A percentile compares a stretch with the other conserved stretches of the same genome.
Conservation (phyloP, 305 asterid genomes). For the Solanum hybrid region DNA sequence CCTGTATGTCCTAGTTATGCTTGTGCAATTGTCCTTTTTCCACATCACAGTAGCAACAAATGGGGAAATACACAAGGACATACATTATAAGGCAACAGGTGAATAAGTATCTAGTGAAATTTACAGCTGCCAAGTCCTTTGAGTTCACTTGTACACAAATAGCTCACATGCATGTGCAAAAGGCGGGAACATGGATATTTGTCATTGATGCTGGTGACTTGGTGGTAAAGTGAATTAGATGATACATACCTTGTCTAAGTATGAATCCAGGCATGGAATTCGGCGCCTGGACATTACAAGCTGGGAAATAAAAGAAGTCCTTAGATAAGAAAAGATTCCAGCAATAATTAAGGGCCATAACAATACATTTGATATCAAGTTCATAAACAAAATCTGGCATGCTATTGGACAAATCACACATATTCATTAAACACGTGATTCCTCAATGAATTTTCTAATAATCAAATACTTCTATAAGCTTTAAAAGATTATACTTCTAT, state of each 20-base stretch:
- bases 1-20: not conserved
- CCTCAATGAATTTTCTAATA: not conserved
- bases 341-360: conserved; percentile 1
- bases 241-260: conserved; percentile 79
- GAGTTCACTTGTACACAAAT: not conserved
- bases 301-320: conserved; percentile 31
- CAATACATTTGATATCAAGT: not conserved
- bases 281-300: conserved; percentile 97
- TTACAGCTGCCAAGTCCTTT: not conserved
- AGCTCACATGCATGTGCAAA: not conserved
- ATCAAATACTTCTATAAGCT: not conserved
- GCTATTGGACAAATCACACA: not conserved
- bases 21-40: not conserved
- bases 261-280: conserved; percentile 93
- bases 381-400: not conserved
- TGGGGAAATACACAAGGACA: not conserved
- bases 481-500: not conserved
- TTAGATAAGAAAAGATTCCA: conserved; percentile 8
- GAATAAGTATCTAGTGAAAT: not conserved
- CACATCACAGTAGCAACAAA: not conserved
- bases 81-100: not conserved
- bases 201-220: not conserved
- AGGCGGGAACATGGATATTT: not conserved
- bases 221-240: conserved; percentile 4
- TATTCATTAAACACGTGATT: not conserved